These are phyloP conservation scores for Eimeria tenella DNA, from an alignment of 169 alveolate genomes.

Conservation along the genomic window DNA sequence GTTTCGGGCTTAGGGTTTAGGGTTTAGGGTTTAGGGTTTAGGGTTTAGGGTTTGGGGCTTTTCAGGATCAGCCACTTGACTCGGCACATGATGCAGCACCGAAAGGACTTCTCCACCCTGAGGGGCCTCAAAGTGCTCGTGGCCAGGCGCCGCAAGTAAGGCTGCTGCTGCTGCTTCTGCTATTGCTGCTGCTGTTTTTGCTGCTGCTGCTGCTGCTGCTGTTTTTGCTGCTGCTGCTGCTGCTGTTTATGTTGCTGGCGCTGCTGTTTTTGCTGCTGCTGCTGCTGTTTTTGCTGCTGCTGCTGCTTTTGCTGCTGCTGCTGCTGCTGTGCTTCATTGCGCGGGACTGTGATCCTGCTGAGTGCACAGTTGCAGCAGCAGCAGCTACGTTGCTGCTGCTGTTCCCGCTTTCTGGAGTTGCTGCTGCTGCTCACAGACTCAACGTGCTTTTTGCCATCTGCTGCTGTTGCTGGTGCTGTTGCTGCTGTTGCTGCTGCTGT, in stretches of 20 bases:
- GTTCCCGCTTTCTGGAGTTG: not conserved
- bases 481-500: conserved; percentile 34
- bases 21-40: conserved; percentile 53
- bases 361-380: not conserved
- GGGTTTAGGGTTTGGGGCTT: conserved; percentile 22
- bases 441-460: too few relatives aligned
- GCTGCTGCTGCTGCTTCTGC: conserved; percentile 25
- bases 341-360: too few relatives aligned
- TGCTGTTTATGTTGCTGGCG: not conserved
- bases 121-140: conserved; percentile 54
- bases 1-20: not conserved
- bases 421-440: too few relatives aligned
- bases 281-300: not conserved
- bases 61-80: conserved; percentile 10
- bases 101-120: conserved; percentile 11
- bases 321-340: not conserved
- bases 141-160: conserved; percentile 50
- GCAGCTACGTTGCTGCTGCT: not conserved
- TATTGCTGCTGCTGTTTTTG: conserved; percentile 26
- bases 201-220: conserved; percentile 30
- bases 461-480: not conserved
- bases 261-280: not conserved
- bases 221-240: conserved; percentile 9
- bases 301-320: not conserved
- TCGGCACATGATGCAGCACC: conserved; percentile 43